Conservation (phyloP, 768 basidiomycete genomes). For the Amanita polypyramis region DNA sequence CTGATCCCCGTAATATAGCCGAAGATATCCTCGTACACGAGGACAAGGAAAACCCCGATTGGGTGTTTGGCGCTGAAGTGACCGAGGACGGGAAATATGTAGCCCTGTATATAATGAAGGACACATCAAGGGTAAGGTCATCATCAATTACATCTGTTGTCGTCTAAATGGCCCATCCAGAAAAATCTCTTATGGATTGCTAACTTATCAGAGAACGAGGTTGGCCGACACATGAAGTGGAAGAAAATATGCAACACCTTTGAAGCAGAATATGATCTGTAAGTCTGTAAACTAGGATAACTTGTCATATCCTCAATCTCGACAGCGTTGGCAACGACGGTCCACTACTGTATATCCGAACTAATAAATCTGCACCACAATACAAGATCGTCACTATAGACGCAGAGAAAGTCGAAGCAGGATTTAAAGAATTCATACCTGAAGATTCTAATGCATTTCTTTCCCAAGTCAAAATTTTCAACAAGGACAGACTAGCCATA, state of each 20-base stretch:
- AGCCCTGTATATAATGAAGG: conserved; percentile 40
- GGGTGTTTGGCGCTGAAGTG: conserved; percentile 48
- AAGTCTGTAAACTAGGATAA: conserved; percentile 17
- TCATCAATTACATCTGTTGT: conserved; percentile 1
- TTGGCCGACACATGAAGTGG: conserved; percentile 62
- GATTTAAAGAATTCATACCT: conserved; percentile 52
- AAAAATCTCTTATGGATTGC: conserved; percentile 70
- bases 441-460: conserved; percentile 58
- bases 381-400: conserved; percentile 60
- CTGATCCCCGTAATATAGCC: conserved; percentile 24
- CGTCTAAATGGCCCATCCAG: conserved; percentile 21
- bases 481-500: conserved; percentile 43
- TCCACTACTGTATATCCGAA: conserved; percentile 49
- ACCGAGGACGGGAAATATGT: conserved; percentile 63
- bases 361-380: conserved; percentile 56
- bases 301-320: conserved; percentile 3
- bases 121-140: conserved; percentile 48
- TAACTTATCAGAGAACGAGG: conserved; percentile 47
- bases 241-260: conserved; percentile 61
- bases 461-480: conserved; percentile 34
- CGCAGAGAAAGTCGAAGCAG: conserved; percentile 34
- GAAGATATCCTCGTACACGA: conserved; percentile 60
- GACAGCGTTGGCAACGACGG: conserved; percentile 56
- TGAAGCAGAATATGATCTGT: conserved; percentile 58
- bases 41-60: conserved; percentile 53